A percentile compares a stretch with the other conserved stretches of the same genome.
These are phyloP conservation scores for Termitomyces bulborhizus DNA, from an alignment of 768 basidiomycete genomes.

Conservation along the genomic window DNA sequence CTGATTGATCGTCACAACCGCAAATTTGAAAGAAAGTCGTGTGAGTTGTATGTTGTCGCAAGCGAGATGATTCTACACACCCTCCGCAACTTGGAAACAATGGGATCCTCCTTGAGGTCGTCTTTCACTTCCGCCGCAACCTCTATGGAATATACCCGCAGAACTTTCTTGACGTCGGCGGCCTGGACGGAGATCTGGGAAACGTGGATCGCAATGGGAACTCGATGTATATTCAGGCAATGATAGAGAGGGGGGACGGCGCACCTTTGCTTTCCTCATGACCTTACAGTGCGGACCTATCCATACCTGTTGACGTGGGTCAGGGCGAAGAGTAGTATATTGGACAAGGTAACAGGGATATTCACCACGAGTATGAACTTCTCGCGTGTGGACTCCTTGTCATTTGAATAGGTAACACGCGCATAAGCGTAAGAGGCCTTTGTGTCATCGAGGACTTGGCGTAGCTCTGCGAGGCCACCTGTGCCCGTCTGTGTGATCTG, in stretches of 20 bases:
- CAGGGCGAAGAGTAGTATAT: slow-evolving; percentile 13
- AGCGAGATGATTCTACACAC: slow-evolving; percentile 31
- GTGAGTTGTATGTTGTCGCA: slow-evolving; percentile 10
- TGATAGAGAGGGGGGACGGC: slow-evolving; percentile 15
- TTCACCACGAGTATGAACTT: slow-evolving; percentile 77
- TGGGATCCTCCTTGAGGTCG: slow-evolving; percentile 84
- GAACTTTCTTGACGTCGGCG: slow-evolving; percentile 78
- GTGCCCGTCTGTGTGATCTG: slow-evolving; percentile 71
- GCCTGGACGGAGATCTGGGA: slow-evolving; percentile 85
- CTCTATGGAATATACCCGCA: slow-evolving; percentile 81
- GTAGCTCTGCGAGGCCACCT: slow-evolving; percentile 75
- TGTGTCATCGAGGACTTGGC: slow-evolving; percentile 58
- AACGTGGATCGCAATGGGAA: slow-evolving; percentile 23
- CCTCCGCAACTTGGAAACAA: slow-evolving; percentile 76
- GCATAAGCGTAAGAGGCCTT: slow-evolving; percentile 83
- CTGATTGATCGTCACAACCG: slow-evolving; percentile 30
- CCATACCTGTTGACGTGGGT: slow-evolving; percentile 45
- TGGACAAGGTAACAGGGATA: slow-evolving; percentile 18
- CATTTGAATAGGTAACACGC: slow-evolving; percentile 79
- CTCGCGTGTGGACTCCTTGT: slow-evolving; percentile 81
- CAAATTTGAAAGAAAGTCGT: slow-evolving; percentile 8
- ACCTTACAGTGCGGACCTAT: slow-evolving; percentile 80
- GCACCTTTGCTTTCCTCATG: slow-evolving; percentile 88
- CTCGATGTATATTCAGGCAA: not conserved
- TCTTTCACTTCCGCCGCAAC: slow-evolving; percentile 79